Conservation (phyloP, 2,329 filamentous ascomycete species). For the Colletotrichum gigasporum region DNA sequence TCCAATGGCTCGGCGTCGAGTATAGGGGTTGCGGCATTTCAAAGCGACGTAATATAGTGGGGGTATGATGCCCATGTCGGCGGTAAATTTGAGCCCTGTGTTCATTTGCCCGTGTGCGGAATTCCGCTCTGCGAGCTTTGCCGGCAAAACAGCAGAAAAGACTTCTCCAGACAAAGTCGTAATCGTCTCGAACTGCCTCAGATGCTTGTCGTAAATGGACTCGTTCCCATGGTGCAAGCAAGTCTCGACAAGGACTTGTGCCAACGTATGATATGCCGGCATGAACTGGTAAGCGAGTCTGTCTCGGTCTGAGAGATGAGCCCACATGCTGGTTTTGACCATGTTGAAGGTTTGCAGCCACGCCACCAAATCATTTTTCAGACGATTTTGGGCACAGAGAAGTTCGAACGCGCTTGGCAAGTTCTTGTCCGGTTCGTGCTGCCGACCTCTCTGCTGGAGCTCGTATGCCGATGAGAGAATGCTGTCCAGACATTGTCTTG, state of each 20-base stretch:
- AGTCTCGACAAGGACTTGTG: constrained; percentile 50
- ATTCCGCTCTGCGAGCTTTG: constrained; percentile 7
- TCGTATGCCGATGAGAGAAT: background rate
- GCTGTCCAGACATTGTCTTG: constrained; percentile 8
- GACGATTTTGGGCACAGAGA: background rate
- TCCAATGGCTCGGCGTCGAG: constrained; percentile 49
- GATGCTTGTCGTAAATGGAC: constrained; percentile 46
- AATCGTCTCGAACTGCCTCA: constrained; percentile 42
- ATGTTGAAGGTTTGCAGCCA: constrained; percentile 39
- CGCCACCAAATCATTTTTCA: constrained; percentile 16
- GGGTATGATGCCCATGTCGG: constrained; percentile 55
- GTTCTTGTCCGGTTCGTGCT: background rate
- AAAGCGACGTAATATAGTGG: constrained; percentile 55
- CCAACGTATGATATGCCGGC: constrained; percentile 51
- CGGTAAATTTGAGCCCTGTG: constrained; percentile 37
- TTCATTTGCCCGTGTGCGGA: constrained; percentile 24
- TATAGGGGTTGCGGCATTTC: constrained; percentile 54
- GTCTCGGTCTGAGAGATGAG: constrained; percentile 32
- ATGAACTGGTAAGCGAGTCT: constrained; percentile 38
- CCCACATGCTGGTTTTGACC: constrained; percentile 30
- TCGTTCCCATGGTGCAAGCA: constrained; percentile 44
- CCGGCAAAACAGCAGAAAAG: background rate
- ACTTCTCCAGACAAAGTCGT: constrained; percentile 30
- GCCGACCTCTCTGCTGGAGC: background rate
- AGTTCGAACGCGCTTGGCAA: background rate